Base-by-base conservation (phyloP, 1,284 basidiomycete genomes). In the Apiotrichum montevideense region DNA sequence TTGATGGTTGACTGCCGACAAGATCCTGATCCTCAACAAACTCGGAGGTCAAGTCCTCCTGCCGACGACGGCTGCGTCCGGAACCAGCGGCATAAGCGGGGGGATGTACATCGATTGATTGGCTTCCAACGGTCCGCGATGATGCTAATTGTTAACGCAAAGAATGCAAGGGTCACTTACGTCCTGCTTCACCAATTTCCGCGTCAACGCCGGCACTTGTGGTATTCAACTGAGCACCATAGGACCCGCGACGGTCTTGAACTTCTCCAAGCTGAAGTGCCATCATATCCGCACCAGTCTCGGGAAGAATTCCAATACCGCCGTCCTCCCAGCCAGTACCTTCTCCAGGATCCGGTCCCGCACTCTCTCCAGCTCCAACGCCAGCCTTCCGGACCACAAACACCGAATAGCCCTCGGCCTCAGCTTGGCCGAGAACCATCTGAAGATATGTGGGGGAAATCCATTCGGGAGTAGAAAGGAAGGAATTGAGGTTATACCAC, bases 401-500 rank as follows among this genome's bases (percentile, higher is more conserved):
- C 29, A 92, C 87, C 15, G 90, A 92, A 75, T 95, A 96, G 0
- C 92, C 92, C 71, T 93, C 87, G 37, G 81, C 72, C 73, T 95
- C 92, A 13, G 90, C 88, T 75, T 95, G 89, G 55, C 88, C 84
- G 42, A 97, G 78, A 46, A 90, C 84, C 84, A 95, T 87, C 53
- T 85, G 84, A 3, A 97, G 83, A 74, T 91, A 93, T 1, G 85
- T 83, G 60, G 84, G 86, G 32, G 87, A 83, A 46, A 97, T 83
- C 87, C 90, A 91, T 73, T 90, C 84, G 5, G 93, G 90, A 10
- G 77, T 68, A 29, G 79, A 62, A 14, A 86, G 79, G 68, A 83
- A 87, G 8, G 90, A 93, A 72, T 96, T 90, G 32, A 97, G 80
- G 74, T 95, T 93, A 79, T 90, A 96, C 90, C 91, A 96, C 79